These are phyloP conservation scores for Paramecium caudatum DNA, from an alignment of 73 alveolate species.

Conservation along the genomic window DNA sequence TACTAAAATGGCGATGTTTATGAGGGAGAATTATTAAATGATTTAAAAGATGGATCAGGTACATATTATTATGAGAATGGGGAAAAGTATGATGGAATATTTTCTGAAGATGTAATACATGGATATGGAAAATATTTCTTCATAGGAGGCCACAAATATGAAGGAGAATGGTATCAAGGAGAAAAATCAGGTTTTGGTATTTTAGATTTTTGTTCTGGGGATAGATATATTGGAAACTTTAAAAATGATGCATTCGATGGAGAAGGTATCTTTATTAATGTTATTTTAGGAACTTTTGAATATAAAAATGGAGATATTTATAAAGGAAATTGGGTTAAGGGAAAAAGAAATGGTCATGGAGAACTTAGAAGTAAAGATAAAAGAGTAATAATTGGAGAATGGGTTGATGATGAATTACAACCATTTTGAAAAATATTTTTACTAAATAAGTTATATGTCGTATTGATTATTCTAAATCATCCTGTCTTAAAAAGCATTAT, in stretches of 20 bases:
- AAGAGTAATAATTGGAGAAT: conserved; percentile 74
- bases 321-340: conserved; percentile 68
- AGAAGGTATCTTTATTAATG: background rate
- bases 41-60: conserved; percentile 76
- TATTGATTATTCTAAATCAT: too few species aligned
- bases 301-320: conserved; percentile 71
- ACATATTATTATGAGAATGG: conserved; percentile 71
- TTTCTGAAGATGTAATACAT: conserved; percentile 71
- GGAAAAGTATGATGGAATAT: conserved; percentile 74
- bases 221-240: conserved; percentile 66
- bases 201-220: conserved; percentile 73
- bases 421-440: too few species aligned
- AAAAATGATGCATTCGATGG: conserved; percentile 73
- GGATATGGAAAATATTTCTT: conserved; percentile 75
- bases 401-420: conserved; percentile 76
- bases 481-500: conserved; percentile 93
- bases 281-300: conserved; percentile 43
- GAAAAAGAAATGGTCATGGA: conserved; percentile 71
- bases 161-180: conserved; percentile 76
- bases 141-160: conserved; percentile 76
- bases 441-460: too few species aligned
- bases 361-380: conserved; percentile 58
- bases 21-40: conserved; percentile 71
- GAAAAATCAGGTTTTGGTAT: conserved; percentile 68
- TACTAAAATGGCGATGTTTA: conserved; percentile 72